Evolutionary conservation across 164 flowering plant genomes (phyloP), one percentile per base, ranked within the genome.

Genomic region (Nymphaea thermarum): DNA sequence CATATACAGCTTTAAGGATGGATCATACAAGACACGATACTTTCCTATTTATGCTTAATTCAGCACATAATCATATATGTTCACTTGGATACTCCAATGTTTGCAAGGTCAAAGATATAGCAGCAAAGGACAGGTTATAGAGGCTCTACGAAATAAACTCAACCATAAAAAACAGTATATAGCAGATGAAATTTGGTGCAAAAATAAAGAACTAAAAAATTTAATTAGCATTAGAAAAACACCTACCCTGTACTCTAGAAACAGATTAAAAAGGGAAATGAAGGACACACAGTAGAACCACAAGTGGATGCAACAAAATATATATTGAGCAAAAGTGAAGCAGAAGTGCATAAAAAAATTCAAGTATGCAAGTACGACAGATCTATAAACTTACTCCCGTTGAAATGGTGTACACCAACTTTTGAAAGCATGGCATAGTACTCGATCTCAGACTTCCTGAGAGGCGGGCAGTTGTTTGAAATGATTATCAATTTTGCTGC

Each of bases 391-490:
- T 62, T 17, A 66, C 68, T 66, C 43, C 68, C 68, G 51, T 66
- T 66, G 62, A 66, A 66, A 47, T 66, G 68, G 53, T 66, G 68
- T 18, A 66, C 61, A 10, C 68, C 68, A 51, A 66, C 68, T 36
- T 66, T 66, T 4, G 61, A 10, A 10, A 66, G 47, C 68, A 66
- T 66, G 4, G 68, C 68, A 51, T 66, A 66, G 43, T 66, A 66
- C 68, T 66, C 68, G 36, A 66, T 66, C 61, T 66, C 68, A 8
- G 68, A 66, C 47, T 66, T 66, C 47, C 61, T 47, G 14, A 66
- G 68, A 14, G 68, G 68, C 2, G 68, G 68, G 62, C 68, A 66
- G 68, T 66, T 66, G 43, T 66, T 66, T 25, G 68, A 47, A 51
- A 66, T 66, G 43, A 66, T 66, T 4, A 66, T 66, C 47, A 66